Conservation (phyloP, 306 rosid genomes). For the Boehmeria nivea region DNA sequence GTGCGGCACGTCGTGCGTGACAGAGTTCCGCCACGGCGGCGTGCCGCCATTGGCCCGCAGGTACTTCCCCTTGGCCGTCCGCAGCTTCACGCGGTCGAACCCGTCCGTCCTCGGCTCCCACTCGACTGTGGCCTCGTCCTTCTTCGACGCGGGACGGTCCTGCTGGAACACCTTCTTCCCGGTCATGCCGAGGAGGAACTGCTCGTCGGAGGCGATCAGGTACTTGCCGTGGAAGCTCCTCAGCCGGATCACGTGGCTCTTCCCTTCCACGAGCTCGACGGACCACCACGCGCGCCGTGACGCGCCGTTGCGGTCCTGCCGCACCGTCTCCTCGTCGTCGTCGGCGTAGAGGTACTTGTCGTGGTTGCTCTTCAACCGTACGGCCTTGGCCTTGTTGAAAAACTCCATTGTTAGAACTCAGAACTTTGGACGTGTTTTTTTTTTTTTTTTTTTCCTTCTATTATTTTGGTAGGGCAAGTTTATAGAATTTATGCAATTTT, state of each 20-base stretch:
- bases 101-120: conserved; percentile 37
- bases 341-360: conserved; percentile 32
- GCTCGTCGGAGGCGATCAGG: conserved; percentile 26
- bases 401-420: conserved; percentile 25
- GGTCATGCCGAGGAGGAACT: conserved; percentile 20
- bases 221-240: conserved; percentile 37
- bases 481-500: not conserved
- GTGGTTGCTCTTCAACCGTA: conserved; percentile 36
- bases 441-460: no score
- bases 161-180: conserved; percentile 27
- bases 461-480: not conserved
- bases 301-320: conserved; percentile 19
- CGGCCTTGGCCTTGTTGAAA: conserved; percentile 29
- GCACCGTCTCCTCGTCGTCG: conserved; percentile 25
- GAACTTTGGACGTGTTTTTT: no score
- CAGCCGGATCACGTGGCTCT: conserved; percentile 27
- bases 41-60: conserved; percentile 27
- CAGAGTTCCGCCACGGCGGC: conserved; percentile 34
- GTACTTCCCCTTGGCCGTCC: conserved; percentile 16
- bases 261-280: conserved; percentile 28
- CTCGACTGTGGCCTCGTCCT: conserved; percentile 13
- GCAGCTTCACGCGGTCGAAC: conserved; percentile 23
- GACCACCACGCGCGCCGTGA: conserved; percentile 24
- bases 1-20: conserved; percentile 26
- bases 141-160: not conserved